Evolutionary conservation across 2,329 filamentous ascomycete genomes (phyloP).

Genomic region (Neofusicoccum laricinum): DNA sequence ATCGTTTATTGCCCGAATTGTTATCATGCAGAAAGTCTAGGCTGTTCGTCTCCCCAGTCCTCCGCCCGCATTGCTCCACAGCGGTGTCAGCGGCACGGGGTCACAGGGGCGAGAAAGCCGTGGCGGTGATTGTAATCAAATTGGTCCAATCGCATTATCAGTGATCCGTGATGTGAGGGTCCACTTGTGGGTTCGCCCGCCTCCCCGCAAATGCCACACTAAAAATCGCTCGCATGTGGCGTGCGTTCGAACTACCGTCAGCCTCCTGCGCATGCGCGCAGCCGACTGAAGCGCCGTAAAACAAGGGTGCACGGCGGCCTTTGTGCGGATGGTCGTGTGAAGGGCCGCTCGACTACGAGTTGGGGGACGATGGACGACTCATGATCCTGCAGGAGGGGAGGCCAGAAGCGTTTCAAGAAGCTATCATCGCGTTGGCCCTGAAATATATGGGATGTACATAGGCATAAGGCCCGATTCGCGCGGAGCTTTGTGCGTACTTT

Average conservation of each 20-base stretch:
- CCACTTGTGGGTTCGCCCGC: background rate
- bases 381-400: background rate
- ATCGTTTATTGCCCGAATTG: slow-evolving; percentile 11
- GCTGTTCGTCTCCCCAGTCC: background rate
- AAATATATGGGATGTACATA: background rate
- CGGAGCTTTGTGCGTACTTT: slow-evolving; percentile 2
- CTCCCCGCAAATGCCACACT: background rate
- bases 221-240: background rate
- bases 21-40: slow-evolving; percentile 5
- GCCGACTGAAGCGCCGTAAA: background rate
- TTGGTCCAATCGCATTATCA: background rate
- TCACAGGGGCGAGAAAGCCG: background rate
- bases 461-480: background rate
- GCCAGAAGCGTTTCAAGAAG: background rate
- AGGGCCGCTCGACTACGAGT: too few relatives aligned
- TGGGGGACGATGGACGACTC: background rate
- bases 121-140: slow-evolving; percentile 2
- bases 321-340: background rate
- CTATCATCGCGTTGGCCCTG: background rate
- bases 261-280: background rate
- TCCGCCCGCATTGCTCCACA: background rate
- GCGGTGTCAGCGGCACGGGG: background rate
- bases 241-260: background rate
- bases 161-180: background rate
- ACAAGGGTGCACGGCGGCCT: background rate